Conservation (phyloP, 495 filamentous ascomycete genomes). For the Neurospora sp. region DNA sequence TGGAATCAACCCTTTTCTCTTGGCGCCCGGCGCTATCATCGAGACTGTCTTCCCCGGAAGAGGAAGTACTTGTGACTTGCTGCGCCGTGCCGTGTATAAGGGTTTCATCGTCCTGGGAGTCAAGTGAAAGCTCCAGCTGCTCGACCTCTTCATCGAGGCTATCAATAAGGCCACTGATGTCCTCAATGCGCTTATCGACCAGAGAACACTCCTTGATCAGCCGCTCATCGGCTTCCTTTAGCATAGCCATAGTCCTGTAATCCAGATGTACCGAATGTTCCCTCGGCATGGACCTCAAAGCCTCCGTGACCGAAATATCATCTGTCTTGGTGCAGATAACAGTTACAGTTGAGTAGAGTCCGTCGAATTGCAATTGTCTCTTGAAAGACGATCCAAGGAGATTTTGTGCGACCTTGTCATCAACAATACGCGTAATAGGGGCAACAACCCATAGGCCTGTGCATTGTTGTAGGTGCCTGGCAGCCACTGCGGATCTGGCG, state of each 20-base stretch:
- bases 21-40: not conserved
- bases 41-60: not conserved
- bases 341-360: slow-evolving; percentile 44
- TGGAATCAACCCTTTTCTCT: not conserved
- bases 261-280: slow-evolving; percentile 6
- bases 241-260: not conserved
- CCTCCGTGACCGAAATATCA: slow-evolving; percentile 44
- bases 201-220: not conserved
- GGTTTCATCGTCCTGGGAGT: not conserved
- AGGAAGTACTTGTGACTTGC: not conserved
- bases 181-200: not conserved
- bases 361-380: slow-evolving; percentile 56
- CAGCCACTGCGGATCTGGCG: slow-evolving; percentile 49
- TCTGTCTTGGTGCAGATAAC: slow-evolving; percentile 64
- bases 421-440: slow-evolving; percentile 54
- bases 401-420: slow-evolving; percentile 54
- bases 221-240: not conserved
- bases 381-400: slow-evolving; percentile 54
- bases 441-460: slow-evolving; percentile 51
- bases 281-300: slow-evolving; percentile 18
- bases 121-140: not conserved
- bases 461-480: slow-evolving; percentile 50
- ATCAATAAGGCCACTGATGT: not conserved
- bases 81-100: not conserved
- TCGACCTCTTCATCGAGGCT: not conserved